Evolutionary conservation across 148 eudicot species (phyloP).

Genomic region (Chenopodium suecicum): DNA sequence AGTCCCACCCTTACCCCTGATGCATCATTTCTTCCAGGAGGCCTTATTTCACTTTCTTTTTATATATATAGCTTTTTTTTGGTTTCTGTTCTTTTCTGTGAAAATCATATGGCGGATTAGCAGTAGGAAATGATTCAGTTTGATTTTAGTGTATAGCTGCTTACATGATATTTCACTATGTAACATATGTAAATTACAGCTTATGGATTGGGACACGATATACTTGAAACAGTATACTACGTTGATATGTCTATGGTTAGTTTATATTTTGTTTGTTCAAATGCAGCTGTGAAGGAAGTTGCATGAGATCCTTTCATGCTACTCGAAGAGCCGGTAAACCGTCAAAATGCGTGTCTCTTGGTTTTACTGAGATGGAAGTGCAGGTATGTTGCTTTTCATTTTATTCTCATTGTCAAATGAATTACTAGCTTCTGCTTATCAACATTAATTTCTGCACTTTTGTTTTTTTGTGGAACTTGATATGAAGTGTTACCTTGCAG

Average conservation of each 20-base stretch:
- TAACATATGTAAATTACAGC: neutral
- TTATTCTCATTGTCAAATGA: neutral
- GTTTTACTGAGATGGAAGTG: constrained; percentile 53
- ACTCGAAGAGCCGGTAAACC: constrained; percentile 50
- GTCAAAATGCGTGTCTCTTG: constrained; percentile 66
- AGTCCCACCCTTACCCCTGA: too few relatives aligned
- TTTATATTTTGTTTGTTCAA: constrained; percentile 1
- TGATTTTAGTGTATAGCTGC: neutral
- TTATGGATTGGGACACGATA: neutral
- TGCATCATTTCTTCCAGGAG: too few relatives aligned
- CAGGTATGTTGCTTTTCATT: constrained; percentile 41
- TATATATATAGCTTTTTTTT: neutral
- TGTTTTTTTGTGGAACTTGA: neutral
- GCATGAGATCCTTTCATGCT: constrained; percentile 94
- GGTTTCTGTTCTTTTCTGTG: neutral
- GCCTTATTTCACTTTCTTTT: too few relatives aligned
- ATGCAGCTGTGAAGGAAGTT: constrained; percentile 85
- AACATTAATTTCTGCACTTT: neutral
- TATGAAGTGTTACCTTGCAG: constrained; percentile 37
- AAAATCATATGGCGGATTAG: neutral
- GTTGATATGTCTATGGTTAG: neutral
- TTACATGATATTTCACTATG: neutral
- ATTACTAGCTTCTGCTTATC: neutral
- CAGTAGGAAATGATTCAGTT: neutral
- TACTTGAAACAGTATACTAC: neutral